A percentile compares a stretch with the other conserved stretches of the same genome.
phyloP scores from a whole-genome alignment of 495 filamentous ascomycete species.

The Pyronema domesticum region DNA sequence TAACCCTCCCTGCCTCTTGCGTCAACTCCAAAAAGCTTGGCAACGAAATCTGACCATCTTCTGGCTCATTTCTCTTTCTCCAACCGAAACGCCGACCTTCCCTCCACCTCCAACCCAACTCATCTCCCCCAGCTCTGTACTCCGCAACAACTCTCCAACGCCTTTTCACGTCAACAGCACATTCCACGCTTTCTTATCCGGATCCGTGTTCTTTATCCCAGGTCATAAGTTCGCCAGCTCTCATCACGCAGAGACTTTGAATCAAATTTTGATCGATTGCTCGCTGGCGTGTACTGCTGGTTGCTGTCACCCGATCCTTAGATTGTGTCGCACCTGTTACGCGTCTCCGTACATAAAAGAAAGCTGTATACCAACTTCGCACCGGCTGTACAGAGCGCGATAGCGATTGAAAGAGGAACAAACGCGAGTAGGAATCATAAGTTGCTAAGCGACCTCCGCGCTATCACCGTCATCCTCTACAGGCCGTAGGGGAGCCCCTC shows the following conservation, averaged over 20 bases:
- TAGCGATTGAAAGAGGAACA: not conserved
- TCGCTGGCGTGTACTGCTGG: too few relatives aligned
- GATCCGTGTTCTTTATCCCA: too few relatives aligned
- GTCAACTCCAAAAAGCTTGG: too few relatives aligned
- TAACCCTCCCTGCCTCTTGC: too few relatives aligned
- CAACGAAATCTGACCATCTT: too few relatives aligned
- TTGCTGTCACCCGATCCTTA: not conserved
- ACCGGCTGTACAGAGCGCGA: not conserved
- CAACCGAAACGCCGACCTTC: too few relatives aligned
- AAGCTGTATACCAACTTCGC: not conserved
- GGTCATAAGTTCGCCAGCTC: too few relatives aligned
- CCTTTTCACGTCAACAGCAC: not conserved
- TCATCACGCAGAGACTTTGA: too few relatives aligned
- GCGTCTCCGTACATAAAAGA: conserved; percentile 4
- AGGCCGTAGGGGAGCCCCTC: not conserved
- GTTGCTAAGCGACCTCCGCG: not conserved
- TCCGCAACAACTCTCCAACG: not conserved
- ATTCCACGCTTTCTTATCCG: not conserved
- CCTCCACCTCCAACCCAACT: too few relatives aligned
- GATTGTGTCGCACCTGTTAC: conserved; percentile 3
- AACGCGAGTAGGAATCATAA: not conserved
- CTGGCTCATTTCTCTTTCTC: too few relatives aligned
- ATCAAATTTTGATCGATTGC: too few relatives aligned
- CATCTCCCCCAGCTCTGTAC: too few relatives aligned
- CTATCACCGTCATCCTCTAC: not conserved